These are phyloP conservation scores for Diaporthe aspalathi DNA, from an alignment of 2,329 filamentous ascomycete genomes.

Conservation along the genomic window DNA sequence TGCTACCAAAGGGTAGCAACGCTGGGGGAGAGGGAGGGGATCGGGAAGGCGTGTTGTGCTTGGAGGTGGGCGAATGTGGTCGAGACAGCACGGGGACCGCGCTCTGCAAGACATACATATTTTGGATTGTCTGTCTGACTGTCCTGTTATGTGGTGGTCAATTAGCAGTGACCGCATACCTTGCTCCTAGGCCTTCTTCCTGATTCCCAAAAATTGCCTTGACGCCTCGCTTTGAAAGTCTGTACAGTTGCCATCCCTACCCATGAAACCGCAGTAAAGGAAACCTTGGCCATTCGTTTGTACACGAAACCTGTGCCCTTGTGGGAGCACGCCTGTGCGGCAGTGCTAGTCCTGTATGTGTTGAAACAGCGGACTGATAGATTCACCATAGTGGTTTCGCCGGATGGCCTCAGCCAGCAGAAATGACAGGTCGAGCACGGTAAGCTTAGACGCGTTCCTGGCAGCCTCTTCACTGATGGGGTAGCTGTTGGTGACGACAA, in stretches of 20 bases:
- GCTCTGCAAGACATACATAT: constrained; percentile 24
- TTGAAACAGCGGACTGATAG: constrained; percentile 77
- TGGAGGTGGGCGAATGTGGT: constrained; percentile 14
- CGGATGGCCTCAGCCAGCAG: constrained; percentile 92
- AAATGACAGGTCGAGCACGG: constrained; percentile 88
- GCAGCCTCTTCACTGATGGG: constrained; percentile 83
- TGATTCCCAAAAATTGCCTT: constrained; percentile 31
- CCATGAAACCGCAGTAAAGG: constrained; percentile 14
- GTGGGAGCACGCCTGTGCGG: background rate
- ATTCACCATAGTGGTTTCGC: constrained; percentile 95
- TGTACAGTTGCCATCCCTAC: constrained; percentile 23
- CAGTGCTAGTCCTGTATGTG: constrained; percentile 67
- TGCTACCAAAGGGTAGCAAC: constrained; percentile 82
- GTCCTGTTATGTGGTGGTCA: constrained; percentile 35
- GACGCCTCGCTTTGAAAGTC: constrained; percentile 38
- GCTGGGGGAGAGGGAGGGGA: constrained; percentile 65
- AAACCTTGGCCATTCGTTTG: constrained; percentile 5
- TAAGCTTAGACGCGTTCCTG: constrained; percentile 80
- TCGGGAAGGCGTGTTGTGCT: background rate
- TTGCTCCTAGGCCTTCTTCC: constrained; percentile 28
- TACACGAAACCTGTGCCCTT: background rate
- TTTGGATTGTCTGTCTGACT: constrained; percentile 33
- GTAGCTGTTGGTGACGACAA: constrained; percentile 97
- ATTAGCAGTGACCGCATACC: constrained; percentile 32
- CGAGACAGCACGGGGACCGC: constrained; percentile 28